These are phyloP conservation scores for Flaveria trinervia DNA, from an alignment of 129 eudicot genomes.

Conservation along the genomic window DNA sequence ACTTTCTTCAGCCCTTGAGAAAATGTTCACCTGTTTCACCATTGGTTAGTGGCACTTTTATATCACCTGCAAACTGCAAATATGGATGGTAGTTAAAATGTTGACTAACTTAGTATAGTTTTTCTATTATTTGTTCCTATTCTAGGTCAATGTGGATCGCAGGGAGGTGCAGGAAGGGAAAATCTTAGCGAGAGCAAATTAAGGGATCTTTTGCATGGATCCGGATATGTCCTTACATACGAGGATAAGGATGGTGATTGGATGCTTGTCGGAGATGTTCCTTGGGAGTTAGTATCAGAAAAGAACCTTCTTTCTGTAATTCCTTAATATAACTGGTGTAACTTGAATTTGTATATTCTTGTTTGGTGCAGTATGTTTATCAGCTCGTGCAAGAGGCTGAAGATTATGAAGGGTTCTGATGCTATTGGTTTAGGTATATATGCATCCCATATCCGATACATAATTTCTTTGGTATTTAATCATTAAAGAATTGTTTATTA, in stretches of 20 bases:
- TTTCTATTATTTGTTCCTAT: neutral
- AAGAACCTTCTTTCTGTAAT: neutral
- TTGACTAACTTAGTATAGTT: neutral
- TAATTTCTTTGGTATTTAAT: neutral
- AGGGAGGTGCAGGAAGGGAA: conserved; percentile 61
- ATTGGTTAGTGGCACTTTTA: conserved; percentile 43
- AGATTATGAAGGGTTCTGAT: conserved; percentile 93
- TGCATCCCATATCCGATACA: neutral
- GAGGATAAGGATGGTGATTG: conserved; percentile 91
- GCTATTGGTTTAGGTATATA: conserved; percentile 81
- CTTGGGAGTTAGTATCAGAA: conserved; percentile 67
- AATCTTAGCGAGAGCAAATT: conserved; percentile 65
- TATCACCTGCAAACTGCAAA: conserved; percentile 12
- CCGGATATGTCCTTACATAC: conserved; percentile 69
- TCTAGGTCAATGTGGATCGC: conserved; percentile 74
- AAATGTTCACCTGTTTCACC: conserved; percentile 77
- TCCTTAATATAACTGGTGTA: neutral
- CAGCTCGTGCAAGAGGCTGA: conserved; percentile 79
- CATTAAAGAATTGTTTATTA: neutral
- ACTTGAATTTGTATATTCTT: conserved; percentile 1
- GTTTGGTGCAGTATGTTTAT: conserved; percentile 73
- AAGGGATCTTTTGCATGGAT: conserved; percentile 74
- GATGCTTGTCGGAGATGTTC: conserved; percentile 94
- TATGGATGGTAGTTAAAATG: neutral
- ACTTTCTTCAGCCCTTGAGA: conserved; percentile 80